Conservation (phyloP, 169 alveolate genomes). For the Neospora caninum region DNA sequence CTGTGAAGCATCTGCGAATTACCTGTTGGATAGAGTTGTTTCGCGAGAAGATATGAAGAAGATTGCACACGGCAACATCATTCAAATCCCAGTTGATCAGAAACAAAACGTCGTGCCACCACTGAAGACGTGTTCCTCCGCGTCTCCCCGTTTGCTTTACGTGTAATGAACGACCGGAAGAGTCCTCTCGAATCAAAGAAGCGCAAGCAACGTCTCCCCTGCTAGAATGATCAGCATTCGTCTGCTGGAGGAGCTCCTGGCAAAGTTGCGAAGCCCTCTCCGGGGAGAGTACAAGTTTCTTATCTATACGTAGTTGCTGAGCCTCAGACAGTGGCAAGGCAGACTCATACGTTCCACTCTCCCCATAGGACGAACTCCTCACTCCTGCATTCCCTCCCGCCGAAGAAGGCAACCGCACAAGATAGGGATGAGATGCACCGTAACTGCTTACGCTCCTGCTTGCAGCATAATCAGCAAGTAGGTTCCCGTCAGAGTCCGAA, state of each 20-base stretch:
- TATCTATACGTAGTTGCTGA: neutral
- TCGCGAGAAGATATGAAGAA: neutral
- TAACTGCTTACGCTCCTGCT: slow-evolving; percentile 1
- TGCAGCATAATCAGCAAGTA: neutral
- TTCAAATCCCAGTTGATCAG: slow-evolving; percentile 17
- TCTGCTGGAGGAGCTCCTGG: neutral
- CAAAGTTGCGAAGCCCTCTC: neutral
- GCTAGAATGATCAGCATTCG: neutral
- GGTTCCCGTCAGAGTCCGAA: neutral
- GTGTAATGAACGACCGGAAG: neutral
- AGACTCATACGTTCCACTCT: neutral
- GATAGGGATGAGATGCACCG: neutral
- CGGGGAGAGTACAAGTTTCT: neutral
- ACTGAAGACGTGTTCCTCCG: neutral
- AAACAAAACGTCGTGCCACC: neutral
- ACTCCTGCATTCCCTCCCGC: neutral
- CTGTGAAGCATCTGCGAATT: neutral
- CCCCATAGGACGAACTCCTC: neutral
- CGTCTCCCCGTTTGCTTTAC: neutral
- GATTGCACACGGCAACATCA: slow-evolving; percentile 3
- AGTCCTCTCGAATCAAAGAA: neutral
- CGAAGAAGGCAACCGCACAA: neutral
- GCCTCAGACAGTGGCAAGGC: neutral
- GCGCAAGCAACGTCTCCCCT: neutral
- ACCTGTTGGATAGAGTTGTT: neutral